Base-by-base conservation (phyloP, 495 filamentous ascomycete genomes). In the Aspergillus heteromorphus region DNA sequence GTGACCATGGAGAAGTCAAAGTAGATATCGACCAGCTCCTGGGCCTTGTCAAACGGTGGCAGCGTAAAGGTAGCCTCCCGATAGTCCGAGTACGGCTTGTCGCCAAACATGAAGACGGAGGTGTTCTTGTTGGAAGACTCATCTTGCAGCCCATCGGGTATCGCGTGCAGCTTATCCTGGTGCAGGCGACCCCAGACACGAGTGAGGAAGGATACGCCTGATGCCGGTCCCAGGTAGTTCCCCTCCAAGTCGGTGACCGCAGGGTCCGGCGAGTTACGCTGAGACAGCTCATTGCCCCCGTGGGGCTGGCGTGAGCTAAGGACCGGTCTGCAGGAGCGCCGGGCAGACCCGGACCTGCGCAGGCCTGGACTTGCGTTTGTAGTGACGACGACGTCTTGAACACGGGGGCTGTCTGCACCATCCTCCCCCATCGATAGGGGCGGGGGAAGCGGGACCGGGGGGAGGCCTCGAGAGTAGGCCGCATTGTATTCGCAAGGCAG, bases 1-100 rank as follows among this genome's bases (percentile, higher is more conserved):
- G 75, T 78, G 19, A 75, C 75, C 59, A 78, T 76, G 2, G 73
- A 74, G 49, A 70, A 73, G 40, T 78, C 73, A 48, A 78, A 78
- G 47, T 78, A 78, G 9, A 72, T 64, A 5, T 56, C 62, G 7
- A 76, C 59, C 40, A 78, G 40, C 43, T 72, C 67, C 45, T 60
- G 55, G 0, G 73, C 73, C 42, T 53, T 69, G n/a, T 68, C 67
- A 31, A 67, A 64, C 1, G 73, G 49, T 0, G 73, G 73, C 14
- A 78, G 57, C 1, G 51, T 55, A 45, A 75, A 69, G 18, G 59
- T 62, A 19, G 59, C 48, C n/a, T 71, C 64, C 25, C 61, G 62
- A 27, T 54, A 48, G 13, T 67, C 61, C 6, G 61, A 59, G 48
- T 73, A 76, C 1, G 75, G 73, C 42, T 71, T 73, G 52, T 76